These are phyloP conservation scores for Fusarium pilosicola DNA, from an alignment of 2,329 filamentous ascomycete genomes.

Conservation along the genomic window DNA sequence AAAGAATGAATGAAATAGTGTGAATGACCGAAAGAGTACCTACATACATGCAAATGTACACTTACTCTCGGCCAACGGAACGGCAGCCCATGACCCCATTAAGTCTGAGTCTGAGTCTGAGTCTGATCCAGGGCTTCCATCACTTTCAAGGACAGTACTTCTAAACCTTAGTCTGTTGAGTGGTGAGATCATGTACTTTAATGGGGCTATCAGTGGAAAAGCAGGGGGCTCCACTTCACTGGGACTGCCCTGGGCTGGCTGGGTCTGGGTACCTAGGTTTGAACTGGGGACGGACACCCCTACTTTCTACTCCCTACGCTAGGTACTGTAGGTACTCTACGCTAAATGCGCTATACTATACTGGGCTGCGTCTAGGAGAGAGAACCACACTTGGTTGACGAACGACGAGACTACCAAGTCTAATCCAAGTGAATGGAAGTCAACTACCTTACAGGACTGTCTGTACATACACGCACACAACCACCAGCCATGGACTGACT, in stretches of 20 bases:
- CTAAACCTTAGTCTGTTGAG: neutral
- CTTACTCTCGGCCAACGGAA: slow-evolving; percentile 42
- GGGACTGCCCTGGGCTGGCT: neutral
- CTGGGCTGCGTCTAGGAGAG: slow-evolving; percentile 24
- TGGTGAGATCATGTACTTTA: slow-evolving; percentile 2
- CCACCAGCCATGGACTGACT: slow-evolving; percentile 46
- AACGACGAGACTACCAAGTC: slow-evolving; percentile 35
- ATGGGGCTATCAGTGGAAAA: neutral
- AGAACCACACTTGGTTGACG: slow-evolving; percentile 37
- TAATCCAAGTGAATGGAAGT: slow-evolving; percentile 31
- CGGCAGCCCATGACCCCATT: slow-evolving; percentile 30
- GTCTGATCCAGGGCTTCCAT: slow-evolving; percentile 23
- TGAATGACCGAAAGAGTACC: neutral
- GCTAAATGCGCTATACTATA: slow-evolving; percentile 18
- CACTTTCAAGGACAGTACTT: slow-evolving; percentile 12
- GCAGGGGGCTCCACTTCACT: neutral
- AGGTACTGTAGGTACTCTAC: slow-evolving; percentile 12
- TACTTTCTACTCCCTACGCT: slow-evolving; percentile 23
- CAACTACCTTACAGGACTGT: slow-evolving; percentile 21
- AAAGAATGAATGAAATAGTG: neutral
- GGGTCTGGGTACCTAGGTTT: neutral
- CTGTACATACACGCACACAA: slow-evolving; percentile 41
- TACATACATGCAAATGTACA: neutral
- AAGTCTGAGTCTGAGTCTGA: neutral
- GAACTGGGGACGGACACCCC: slow-evolving; percentile 17